Evolutionary conservation across 208 protist species (phyloP).

Genomic region (Trypanosoma lewisi): DNA sequence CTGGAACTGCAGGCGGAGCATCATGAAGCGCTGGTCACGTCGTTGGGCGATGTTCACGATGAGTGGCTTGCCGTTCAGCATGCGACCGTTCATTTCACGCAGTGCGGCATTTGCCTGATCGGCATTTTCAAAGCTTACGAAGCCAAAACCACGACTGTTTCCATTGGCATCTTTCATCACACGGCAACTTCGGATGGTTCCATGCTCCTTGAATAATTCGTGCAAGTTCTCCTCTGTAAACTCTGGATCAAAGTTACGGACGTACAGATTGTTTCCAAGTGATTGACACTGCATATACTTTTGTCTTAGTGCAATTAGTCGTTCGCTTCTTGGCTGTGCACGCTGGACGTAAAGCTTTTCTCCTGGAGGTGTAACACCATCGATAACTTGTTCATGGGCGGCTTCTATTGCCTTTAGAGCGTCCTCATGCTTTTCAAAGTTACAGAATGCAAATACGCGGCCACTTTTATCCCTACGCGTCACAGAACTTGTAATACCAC

Average conservation of each 20-base stretch:
- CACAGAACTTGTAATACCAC: slow-evolving; percentile 92
- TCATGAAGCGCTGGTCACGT: slow-evolving; percentile 94
- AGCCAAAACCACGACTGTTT: slow-evolving; percentile 97
- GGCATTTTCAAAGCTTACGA: slow-evolving; percentile 97
- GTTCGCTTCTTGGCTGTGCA: slow-evolving; percentile 84
- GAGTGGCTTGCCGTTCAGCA: slow-evolving; percentile 96
- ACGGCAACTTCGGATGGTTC: slow-evolving; percentile 98
- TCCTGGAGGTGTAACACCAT: slow-evolving; percentile 75
- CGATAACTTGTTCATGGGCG: slow-evolving; percentile 83
- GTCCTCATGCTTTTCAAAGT: slow-evolving; percentile 95
- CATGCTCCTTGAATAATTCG: slow-evolving; percentile 98
- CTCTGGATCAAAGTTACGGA: slow-evolving; percentile 97
- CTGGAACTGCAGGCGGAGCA: slow-evolving; percentile 95
- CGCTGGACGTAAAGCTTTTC: slow-evolving; percentile 89
- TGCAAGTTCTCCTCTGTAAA: slow-evolving; percentile 97
- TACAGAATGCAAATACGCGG: slow-evolving; percentile 98
- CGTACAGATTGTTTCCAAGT: slow-evolving; percentile 98
- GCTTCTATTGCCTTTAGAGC: slow-evolving; percentile 93
- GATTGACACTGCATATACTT: slow-evolving; percentile 91
- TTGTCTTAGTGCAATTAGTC: slow-evolving; percentile 85
- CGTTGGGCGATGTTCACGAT: slow-evolving; percentile 97
- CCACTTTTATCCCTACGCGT: slow-evolving; percentile 89
- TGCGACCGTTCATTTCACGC: slow-evolving; percentile 97
- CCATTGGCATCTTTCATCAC: slow-evolving; percentile 92
- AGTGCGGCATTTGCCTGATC: slow-evolving; percentile 98